phyloP scores from a whole-genome alignment of 164 flowering plant genomes.

The Amborella trichopoda region DNA sequence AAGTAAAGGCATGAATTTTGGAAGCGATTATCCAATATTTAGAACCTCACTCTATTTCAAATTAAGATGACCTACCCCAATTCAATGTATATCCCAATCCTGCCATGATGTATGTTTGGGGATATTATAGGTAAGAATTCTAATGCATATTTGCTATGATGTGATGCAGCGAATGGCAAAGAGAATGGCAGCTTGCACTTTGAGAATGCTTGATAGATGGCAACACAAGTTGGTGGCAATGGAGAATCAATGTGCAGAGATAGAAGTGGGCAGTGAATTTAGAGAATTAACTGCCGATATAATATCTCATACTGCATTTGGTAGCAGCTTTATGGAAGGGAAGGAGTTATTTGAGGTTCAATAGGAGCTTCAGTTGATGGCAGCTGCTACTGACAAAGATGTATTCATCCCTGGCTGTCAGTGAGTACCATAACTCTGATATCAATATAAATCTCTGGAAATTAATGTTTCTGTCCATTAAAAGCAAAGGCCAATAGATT shows the following conservation, averaged over 20 bases:
- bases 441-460: no score
- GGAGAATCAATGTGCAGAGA: constrained; percentile 5
- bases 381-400: constrained; percentile 4
- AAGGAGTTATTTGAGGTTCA: constrained; percentile 18
- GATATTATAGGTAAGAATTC: no score
- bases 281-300: constrained; percentile 17
- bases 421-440: constrained; percentile 8
- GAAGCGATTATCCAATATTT: no score
- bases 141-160: no score
- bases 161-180: constrained; percentile 14
- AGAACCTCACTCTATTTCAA: no score
- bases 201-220: constrained; percentile 14
- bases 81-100: no score
- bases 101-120: no score
- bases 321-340: constrained; percentile 19
- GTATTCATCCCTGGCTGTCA: constrained; percentile 18
- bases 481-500: no score
- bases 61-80: no score
- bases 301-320: constrained; percentile 26
- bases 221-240: constrained; percentile 1
- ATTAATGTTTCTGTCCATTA: no score
- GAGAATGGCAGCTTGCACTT: constrained; percentile 16
- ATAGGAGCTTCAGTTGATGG: constrained; percentile 12
- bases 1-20: no score
- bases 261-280: constrained; percentile 15